Conservation (phyloP, 1,284 basidiomycete species). For the Leccinum griseonigrum region DNA sequence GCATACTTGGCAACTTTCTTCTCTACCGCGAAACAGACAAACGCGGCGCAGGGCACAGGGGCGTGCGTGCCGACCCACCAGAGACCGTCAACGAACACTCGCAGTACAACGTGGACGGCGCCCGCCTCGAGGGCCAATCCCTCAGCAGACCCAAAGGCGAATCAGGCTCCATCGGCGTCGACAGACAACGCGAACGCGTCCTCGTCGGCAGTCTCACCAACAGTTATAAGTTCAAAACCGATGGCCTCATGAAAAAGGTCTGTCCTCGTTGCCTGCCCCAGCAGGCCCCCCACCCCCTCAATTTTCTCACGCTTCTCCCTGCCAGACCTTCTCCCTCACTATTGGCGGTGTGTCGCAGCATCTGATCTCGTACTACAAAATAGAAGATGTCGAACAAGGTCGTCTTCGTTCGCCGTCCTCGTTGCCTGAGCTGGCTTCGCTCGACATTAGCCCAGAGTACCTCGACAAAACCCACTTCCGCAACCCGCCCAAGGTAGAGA, state of each 20-base stretch:
- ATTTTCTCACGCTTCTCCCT: constrained; percentile 21
- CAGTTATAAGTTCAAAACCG: constrained; percentile 86
- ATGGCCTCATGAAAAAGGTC: constrained; percentile 95
- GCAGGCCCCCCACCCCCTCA: neutral
- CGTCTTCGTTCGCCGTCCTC: constrained; percentile 87
- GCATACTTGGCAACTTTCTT: constrained; percentile 93
- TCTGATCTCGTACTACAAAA: constrained; percentile 93
- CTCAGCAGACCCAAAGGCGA: constrained; percentile 66
- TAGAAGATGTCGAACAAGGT: constrained; percentile 88
- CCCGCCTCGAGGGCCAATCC: constrained; percentile 42
- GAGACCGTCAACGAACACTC: constrained; percentile 34
- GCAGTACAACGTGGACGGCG: constrained; percentile 32
- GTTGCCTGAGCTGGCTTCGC: constrained; percentile 81
- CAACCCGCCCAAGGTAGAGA: constrained; percentile 84
- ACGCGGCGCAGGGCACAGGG: constrained; percentile 59
- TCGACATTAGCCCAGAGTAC: constrained; percentile 88
- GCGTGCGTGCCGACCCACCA: constrained; percentile 41
- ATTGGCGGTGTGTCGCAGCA: constrained; percentile 88
- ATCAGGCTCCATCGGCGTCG: constrained; percentile 44
- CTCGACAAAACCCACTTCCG: constrained; percentile 90
- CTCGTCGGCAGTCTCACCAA: constrained; percentile 89
- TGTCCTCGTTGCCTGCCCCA: constrained; percentile 24
- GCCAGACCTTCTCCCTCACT: constrained; percentile 88
- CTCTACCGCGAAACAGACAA: constrained; percentile 93
- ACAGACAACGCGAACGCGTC: constrained; percentile 73